Conservation (phyloP, 768 basidiomycete genomes). For the Suillus decipiens region DNA sequence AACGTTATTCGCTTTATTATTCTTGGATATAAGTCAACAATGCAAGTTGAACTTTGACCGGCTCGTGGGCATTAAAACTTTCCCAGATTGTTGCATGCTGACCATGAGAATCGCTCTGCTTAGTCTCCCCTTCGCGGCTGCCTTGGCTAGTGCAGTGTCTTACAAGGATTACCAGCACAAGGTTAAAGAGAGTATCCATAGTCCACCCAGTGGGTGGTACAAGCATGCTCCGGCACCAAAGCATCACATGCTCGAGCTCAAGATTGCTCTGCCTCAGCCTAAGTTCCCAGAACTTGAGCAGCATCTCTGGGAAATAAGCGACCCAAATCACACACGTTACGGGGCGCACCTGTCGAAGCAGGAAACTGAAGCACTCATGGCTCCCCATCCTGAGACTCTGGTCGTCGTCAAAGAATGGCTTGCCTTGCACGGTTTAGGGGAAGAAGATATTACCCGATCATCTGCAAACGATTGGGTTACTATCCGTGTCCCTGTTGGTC, state of each 20-base stretch:
- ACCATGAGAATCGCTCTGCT: not conserved
- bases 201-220: slow-evolving; percentile 51
- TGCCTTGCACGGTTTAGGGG: slow-evolving; percentile 50
- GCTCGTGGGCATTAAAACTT: not conserved
- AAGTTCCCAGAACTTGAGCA: slow-evolving; percentile 51
- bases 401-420: slow-evolving; percentile 64
- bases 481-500: slow-evolving; percentile 53
- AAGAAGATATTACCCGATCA: slow-evolving; percentile 51
- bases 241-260: slow-evolving; percentile 50
- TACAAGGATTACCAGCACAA: slow-evolving; percentile 23
- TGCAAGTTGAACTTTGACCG: not conserved
- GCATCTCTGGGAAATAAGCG: slow-evolving; percentile 56
- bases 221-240: slow-evolving; percentile 43
- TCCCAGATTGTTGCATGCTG: not conserved
- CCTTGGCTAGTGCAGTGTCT: slow-evolving; percentile 18
- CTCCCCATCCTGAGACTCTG: slow-evolving; percentile 56
- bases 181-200: slow-evolving; percentile 50
- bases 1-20: not conserved
- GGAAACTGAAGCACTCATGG: slow-evolving; percentile 62
- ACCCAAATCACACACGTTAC: slow-evolving; percentile 55
- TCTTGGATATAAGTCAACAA: not conserved
- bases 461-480: slow-evolving; percentile 73
- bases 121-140: slow-evolving; percentile 10
- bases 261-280: slow-evolving; percentile 57
- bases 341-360: slow-evolving; percentile 64